Conservation (phyloP, 768 basidiomycete species). For the Russula griseocarnosa region DNA sequence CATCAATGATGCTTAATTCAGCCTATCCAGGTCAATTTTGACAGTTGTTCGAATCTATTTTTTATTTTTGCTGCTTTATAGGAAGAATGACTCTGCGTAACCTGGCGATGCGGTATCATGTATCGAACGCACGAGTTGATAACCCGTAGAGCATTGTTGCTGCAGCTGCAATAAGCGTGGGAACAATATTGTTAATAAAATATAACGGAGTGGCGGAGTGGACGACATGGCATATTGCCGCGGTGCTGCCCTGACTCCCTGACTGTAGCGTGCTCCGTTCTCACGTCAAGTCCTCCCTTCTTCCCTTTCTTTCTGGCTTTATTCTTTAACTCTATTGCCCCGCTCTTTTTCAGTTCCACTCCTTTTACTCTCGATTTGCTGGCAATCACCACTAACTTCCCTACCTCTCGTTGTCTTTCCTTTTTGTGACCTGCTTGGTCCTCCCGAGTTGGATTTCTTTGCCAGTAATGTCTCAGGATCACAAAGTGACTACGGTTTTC, state of each 20-base stretch:
- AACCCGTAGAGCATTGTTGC: not conserved
- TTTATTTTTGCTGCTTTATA: not conserved
- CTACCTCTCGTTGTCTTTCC: not conserved
- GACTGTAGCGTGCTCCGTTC: not conserved
- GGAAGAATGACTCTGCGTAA: not conserved
- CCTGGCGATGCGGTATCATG: not conserved
- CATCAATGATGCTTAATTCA: no score
- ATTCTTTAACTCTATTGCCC: not conserved
- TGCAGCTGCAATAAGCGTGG: no score
- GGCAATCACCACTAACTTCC: not conserved
- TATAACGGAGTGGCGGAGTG: no score
- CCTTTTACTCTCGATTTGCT: not conserved
- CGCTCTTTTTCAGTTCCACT: not conserved
- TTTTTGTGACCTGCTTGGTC: not conserved
- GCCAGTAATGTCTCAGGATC: slow-evolving; percentile 18
- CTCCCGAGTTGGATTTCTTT: no score
- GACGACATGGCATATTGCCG: no score
- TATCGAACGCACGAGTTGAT: not conserved
- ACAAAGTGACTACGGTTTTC: not conserved
- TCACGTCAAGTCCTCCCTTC: not conserved
- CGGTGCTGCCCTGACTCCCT: no score
- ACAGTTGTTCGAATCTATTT: not conserved
- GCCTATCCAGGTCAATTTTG: not conserved
- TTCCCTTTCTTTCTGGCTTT: not conserved
- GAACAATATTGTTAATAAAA: no score